Base-by-base conservation (phyloP, 2,329 filamentous ascomycete genomes). In the Aspergillus glaucus region DNA sequence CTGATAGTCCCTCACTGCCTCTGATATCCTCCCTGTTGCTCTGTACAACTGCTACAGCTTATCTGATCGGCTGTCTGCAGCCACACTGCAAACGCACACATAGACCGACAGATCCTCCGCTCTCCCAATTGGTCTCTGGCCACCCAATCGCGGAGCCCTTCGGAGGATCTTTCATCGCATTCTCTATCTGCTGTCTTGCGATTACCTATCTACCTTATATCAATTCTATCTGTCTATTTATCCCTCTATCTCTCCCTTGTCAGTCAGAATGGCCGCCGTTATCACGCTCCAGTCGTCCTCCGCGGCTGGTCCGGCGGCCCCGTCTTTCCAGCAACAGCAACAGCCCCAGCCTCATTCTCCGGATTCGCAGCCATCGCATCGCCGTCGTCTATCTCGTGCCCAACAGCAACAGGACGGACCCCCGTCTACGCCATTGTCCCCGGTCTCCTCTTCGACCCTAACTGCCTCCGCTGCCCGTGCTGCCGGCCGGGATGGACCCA, bases 261-360 rank as follows among this genome's bases (percentile, higher is more conserved):
- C 54, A 50, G 54, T 36, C 45, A 30, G n/a, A 40, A 70, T 70
- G 66, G 66, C 67, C 50, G 64, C 67, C 47, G 66, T 67, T 59
- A 67, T 69, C 57, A 67, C 66, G n/a, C 59, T 69, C 57, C 67
- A 70, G 58, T 65, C 67, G 55, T 66, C 65, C 47, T 59, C 65
- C 44, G 59, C 64, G 55, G 57, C 61, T 60, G 58, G 57, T 39
- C 53, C 60, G 40, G 51, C 52, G 39, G 50, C 53, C 44, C 44
- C 59, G 8, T 46, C 59, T 22, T 42, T 58, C 44, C 59, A 59
- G 46, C 53, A 62, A 40, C 63, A 62, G 10, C 26, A 30, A 4
- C 26, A 30, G 9, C 9, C 26, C 26, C 26, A 30, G 39, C 50
- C 54, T 42, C 54, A 60, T 46, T 49, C 57, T 12, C 55, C 62